phyloP scores from a whole-genome alignment of 768 basidiomycete species.

The Russula sp. region DNA sequence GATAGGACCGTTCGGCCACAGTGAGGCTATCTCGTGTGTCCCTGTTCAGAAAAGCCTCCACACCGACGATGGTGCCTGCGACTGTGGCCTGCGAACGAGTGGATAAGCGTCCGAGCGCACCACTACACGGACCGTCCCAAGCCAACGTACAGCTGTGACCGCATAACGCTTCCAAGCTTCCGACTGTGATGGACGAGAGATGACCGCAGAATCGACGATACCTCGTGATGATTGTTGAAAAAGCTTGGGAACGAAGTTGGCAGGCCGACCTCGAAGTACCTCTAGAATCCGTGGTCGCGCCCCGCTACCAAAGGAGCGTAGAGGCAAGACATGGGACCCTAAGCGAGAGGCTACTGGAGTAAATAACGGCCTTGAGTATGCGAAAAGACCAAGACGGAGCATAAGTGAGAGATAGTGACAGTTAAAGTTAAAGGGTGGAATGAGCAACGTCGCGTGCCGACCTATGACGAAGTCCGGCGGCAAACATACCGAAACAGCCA shows the following conservation, averaged over 20 bases:
- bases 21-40: constrained; percentile 70
- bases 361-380: constrained; percentile 25
- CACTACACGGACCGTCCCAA: neutral
- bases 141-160: constrained; percentile 45
- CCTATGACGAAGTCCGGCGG: constrained; percentile 3
- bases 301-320: constrained; percentile 31
- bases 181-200: constrained; percentile 33
- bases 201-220: constrained; percentile 43
- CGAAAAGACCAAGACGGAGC: constrained; percentile 28
- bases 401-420: constrained; percentile 20
- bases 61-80: constrained; percentile 58
- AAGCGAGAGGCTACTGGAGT: constrained; percentile 23
- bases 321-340: constrained; percentile 23
- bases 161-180: constrained; percentile 46
- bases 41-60: constrained; percentile 65
- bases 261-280: constrained; percentile 30
- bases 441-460: neutral
- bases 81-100: constrained; percentile 51
- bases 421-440: constrained; percentile 3
- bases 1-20: constrained; percentile 54
- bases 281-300: constrained; percentile 31
- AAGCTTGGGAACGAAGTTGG: constrained; percentile 26
- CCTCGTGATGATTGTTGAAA: constrained; percentile 35
- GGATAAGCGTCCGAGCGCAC: constrained; percentile 3
- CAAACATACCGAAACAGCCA: too few species aligned